Base-by-base conservation (phyloP, 164 flowering plant species). In the Akebia trifoliata region DNA sequence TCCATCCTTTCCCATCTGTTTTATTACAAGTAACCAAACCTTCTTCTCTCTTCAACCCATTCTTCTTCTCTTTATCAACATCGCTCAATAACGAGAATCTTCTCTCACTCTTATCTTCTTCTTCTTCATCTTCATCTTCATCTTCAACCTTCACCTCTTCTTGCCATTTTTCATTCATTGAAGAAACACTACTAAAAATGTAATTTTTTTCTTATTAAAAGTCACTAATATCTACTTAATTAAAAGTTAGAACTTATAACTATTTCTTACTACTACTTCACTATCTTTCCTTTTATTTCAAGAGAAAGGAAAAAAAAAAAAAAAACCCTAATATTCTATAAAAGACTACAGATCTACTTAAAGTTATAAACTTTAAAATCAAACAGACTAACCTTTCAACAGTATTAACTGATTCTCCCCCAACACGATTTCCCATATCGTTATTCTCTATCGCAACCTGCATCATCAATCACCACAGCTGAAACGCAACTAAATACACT, bases 1-100 rank as follows among this genome's bases (percentile, higher is more conserved):
- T 65, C 82, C 80, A 78, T 35, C 80, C 69, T 55, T 66, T 75
- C 10, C 76, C 81, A 39, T 74, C 78, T 12, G 54, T 65, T 25
- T 72, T 72, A 24, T 63, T 52, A 38, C 78, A 76, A 36, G n/a
- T n/a, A n/a, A n/a, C n/a, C n/a, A n/a, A n/a, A n/a, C n/a, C n/a
- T 54, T 48, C 8, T 17, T 36, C 36, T 26, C 54, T 47, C 45
- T n/a, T 38, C 31, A 30, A 60, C 25, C 26, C 54, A 7, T 15
- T 37, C 25, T 48, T 36, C 49, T 29, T 21, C 39, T 38, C 49
- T 29, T 40, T 36, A 15, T 3, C 63, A 11, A 0, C 36, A 26
- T 17, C 50, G 8, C 3, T 26, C 12, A 36, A 2, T 4, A 15
- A 15, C 8, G 31, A 8, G 11, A 15, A 21, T 40, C 22, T 43